Conservation (phyloP, 1,284 basidiomycete species). For the Agaricales sp. region DNA sequence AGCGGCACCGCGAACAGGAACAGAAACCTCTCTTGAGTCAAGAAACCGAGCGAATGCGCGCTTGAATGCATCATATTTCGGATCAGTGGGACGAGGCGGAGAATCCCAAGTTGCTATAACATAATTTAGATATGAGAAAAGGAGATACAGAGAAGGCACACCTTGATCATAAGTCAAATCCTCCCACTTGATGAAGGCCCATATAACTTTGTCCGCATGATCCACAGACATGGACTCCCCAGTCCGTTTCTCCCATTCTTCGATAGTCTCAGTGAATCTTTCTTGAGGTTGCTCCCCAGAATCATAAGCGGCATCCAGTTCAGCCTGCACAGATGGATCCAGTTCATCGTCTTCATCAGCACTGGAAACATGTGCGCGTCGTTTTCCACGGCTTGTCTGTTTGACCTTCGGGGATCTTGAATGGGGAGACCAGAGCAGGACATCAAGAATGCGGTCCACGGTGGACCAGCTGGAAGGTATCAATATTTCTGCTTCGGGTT, state of each 20-base stretch:
- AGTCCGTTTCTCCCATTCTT: conserved; percentile 48
- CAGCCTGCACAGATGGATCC: conserved; percentile 22
- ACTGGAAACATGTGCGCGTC: conserved; percentile 3
- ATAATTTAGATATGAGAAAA: not conserved
- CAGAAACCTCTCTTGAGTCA: conserved; percentile 47
- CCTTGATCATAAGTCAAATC: conserved; percentile 86
- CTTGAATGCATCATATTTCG: conserved; percentile 53
- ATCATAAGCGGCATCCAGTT: conserved; percentile 32
- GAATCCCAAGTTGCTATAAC: conserved; percentile 80
- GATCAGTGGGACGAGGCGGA: conserved; percentile 54
- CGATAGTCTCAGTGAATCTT: conserved; percentile 39
- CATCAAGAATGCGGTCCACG: conserved; percentile 72
- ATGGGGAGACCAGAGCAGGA: conserved; percentile 47
- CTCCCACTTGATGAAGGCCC: conserved; percentile 83
- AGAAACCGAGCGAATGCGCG: conserved; percentile 60
- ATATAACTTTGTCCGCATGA: conserved; percentile 55
- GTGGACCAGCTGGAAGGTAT: conserved; percentile 69
- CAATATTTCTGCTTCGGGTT: conserved; percentile 14
- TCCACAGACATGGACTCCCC: conserved; percentile 32
- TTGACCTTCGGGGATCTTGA: conserved; percentile 16
- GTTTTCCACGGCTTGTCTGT: not conserved
- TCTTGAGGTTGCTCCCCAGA: conserved; percentile 48
- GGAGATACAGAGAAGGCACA: conserved; percentile 22
- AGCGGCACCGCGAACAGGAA: conserved; percentile 38
- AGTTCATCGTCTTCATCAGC: conserved; percentile 24